phyloP scores from a whole-genome alignment of 2,329 filamentous ascomycete species.

The Phyllachora maydis region DNA sequence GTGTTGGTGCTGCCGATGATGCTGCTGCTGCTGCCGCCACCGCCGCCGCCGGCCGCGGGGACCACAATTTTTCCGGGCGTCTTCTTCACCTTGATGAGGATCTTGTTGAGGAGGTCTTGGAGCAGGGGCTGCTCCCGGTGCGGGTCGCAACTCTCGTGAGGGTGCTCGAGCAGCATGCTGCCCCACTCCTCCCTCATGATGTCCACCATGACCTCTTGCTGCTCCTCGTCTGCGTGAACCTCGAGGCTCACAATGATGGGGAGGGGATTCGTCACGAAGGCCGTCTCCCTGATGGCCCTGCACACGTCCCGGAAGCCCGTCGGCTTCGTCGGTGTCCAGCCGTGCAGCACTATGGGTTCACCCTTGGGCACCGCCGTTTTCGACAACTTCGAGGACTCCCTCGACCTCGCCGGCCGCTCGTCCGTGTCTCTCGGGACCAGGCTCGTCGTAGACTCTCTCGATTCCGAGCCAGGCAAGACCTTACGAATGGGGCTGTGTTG shows the following conservation, averaged over 20 bases:
- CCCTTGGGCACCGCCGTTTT: too few species aligned
- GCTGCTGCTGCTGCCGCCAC: conserved; percentile 7
- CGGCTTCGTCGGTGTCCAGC: conserved; percentile 65
- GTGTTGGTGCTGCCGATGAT: conserved; percentile 9
- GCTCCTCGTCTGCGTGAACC: conserved; percentile 62
- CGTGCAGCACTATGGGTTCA: conserved; percentile 69
- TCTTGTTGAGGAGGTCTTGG: conserved; percentile 54
- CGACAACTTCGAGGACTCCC: conserved; percentile 6
- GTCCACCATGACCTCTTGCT: conserved; percentile 81
- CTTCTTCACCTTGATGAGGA: conserved; percentile 65
- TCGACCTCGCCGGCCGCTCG: conserved; percentile 8
- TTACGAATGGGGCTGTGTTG: too few species aligned
- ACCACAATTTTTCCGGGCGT: conserved; percentile 12
- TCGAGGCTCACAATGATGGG: conserved; percentile 87
- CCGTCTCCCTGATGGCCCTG: conserved; percentile 54
- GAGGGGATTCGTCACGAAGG: conserved; percentile 54
- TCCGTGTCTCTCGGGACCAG: conserved; percentile 15
- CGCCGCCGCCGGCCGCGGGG: conserved; percentile 8
- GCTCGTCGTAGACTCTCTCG: conserved; percentile 22
- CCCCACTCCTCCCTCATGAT: conserved; percentile 87
- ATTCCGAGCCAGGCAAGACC: conserved; percentile 16
- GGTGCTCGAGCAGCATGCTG: conserved; percentile 44
- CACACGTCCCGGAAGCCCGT: conserved; percentile 79
- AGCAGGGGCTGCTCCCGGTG: conserved; percentile 43
- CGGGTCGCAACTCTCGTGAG: conserved; percentile 27